Conservation (phyloP, 208 protist species). For the Wallacemonas sp. region DNA sequence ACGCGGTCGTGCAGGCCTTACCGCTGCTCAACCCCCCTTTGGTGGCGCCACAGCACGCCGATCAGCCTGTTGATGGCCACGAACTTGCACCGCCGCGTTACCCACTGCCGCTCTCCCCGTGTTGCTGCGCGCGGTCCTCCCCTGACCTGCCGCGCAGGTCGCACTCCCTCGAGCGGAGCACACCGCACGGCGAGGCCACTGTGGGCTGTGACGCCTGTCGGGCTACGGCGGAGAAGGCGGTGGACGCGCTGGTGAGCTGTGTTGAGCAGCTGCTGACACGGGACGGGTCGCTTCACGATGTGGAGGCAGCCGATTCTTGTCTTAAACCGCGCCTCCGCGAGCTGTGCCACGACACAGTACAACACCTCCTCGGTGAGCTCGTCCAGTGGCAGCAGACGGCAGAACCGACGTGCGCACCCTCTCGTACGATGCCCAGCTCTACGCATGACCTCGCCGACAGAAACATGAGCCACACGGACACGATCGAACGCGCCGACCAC, state of each 20-base stretch:
- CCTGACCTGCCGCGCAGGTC: background rate
- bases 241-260: constrained; percentile 1
- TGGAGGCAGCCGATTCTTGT: background rate
- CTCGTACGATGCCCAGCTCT: too few relatives aligned
- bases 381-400: constrained; percentile 1
- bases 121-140: background rate
- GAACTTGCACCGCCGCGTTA: background rate
- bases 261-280: background rate
- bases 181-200: background rate
- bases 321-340: background rate
- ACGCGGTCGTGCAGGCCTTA: constrained; percentile 11
- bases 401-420: background rate
- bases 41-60: background rate
- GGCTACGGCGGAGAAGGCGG: background rate
- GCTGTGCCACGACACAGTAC: background rate
- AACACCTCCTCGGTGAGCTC: background rate
- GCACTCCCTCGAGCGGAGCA: too few relatives aligned
- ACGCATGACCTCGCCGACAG: too few relatives aligned
- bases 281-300: too few relatives aligned
- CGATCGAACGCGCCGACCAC: too few relatives aligned
- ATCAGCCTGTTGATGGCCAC: background rate
- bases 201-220: background rate
- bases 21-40: constrained; percentile 10
- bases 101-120: constrained; percentile 6
- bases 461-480: too few relatives aligned